Evolutionary conservation across 805 yeast genomes (phyloP), one percentile per base, ranked within the genome.

Genomic region (Hanseniaspora singularis): DNA sequence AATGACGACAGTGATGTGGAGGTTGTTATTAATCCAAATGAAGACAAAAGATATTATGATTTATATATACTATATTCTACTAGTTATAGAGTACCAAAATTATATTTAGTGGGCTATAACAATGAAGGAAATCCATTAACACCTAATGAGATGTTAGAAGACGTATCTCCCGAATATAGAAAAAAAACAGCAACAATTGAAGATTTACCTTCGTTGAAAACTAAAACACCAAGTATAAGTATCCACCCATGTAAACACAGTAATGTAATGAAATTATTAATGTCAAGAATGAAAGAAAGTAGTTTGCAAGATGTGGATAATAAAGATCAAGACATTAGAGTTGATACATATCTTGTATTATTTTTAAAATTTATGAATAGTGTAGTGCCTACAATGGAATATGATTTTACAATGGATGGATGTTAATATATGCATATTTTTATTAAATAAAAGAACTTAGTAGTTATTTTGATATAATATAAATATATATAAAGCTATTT

Each of bases 331-430:
- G 71, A 77, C 16, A 69, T 89, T 7, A 71, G 95, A 26, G 96
- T 81, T 1, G 97, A 92, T 61, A 96, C 88, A 59, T 92, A 92
- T 60, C 65, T 92, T 53, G 71, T 92, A 31, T 80, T 89, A 14
- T 92, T 92, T 61, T 70, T 92, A 57, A 92, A 92, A 64, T 92
- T 92, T 58, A 89, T 92, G 40, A 83, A 96, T 8, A 85, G 96
- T 66, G 97, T 92, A 8, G 88, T 95, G 1, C 98, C 98, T 0
- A 95, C 96, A 15, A 88, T 92, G 49, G 95, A 89, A 65, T 94
- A 89, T 63, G 98, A 92, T 57, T 87, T 87, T 60, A 92, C 98
- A n/a, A 92, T 89, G 96, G 88, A 87, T 61, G 96, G 95, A 1
- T 75, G 82, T 57, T 81, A 58, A 57, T 31, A 19, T n/a, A n/a